phyloP scores from a whole-genome alignment of 331 rosid species.

The Acacia pycnantha region DNA sequence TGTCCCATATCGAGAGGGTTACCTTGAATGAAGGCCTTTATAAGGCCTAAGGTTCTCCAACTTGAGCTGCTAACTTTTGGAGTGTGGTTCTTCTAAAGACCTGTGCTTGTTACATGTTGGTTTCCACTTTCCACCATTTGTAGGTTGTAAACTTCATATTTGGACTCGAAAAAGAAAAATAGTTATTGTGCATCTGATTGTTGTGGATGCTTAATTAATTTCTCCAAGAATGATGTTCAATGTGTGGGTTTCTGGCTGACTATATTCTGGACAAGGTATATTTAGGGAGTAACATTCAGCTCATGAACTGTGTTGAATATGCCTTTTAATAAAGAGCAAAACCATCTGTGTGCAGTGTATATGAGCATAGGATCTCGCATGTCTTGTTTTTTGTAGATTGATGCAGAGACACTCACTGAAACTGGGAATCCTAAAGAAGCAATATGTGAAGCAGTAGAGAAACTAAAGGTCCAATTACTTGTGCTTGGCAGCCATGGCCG shows the following conservation, averaged over 20 bases:
- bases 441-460: slow-evolving; percentile 29
- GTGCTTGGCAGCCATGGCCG: slow-evolving; percentile 31
- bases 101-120: too few relatives aligned
- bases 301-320: background rate
- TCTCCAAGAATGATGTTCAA: background rate
- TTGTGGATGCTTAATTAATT: background rate
- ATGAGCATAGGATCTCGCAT: background rate
- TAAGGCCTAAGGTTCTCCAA: too few relatives aligned
- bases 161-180: too few relatives aligned
- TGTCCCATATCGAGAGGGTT: too few relatives aligned
- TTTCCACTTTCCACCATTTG: background rate
- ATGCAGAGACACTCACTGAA: slow-evolving; percentile 17
- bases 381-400: slow-evolving; percentile 8
- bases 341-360: background rate
- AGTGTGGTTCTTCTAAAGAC: too few relatives aligned
- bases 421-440: slow-evolving; percentile 20
- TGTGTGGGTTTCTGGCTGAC: background rate
- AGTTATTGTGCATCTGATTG: background rate
- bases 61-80: too few relatives aligned
- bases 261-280: background rate
- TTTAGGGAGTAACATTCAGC: background rate
- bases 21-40: too few relatives aligned
- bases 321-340: background rate
- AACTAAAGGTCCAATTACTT: slow-evolving; percentile 23
- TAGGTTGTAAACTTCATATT: too few relatives aligned